These are phyloP conservation scores for Fusarium cyanostomum DNA, from an alignment of 2,329 filamentous ascomycete species.

Conservation along the genomic window DNA sequence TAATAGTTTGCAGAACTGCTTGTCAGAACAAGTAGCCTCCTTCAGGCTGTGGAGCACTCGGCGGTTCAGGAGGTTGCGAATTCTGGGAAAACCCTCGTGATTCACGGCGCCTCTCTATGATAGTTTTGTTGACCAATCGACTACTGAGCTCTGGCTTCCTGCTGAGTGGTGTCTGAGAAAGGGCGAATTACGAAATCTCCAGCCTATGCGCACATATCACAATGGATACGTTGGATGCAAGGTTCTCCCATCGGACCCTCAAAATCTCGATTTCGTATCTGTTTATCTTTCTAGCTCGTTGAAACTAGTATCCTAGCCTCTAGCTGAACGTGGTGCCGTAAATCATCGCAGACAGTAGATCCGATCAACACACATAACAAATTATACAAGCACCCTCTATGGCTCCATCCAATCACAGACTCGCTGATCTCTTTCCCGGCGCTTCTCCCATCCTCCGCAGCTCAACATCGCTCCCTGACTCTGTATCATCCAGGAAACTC, in stretches of 20 bases:
- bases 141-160: neutral
- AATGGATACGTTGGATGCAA: no score
- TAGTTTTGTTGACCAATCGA: neutral
- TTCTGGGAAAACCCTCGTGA: slow-evolving; percentile 73
- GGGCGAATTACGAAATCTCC: no score
- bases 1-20: slow-evolving; percentile 65
- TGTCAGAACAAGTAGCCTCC: slow-evolving; percentile 69
- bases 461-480: slow-evolving; percentile 50
- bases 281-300: neutral
- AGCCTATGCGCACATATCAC: no score
- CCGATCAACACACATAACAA: slow-evolving; percentile 14
- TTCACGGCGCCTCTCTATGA: slow-evolving; percentile 55
- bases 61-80: slow-evolving; percentile 66
- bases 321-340: neutral
- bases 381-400: neutral
- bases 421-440: slow-evolving; percentile 39
- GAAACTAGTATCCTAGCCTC: neutral
- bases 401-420: slow-evolving; percentile 21
- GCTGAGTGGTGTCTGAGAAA: neutral
- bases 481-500: slow-evolving; percentile 44
- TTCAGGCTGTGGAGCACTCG: slow-evolving; percentile 73
- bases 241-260: no score
- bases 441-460: slow-evolving; percentile 43
- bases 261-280: neutral
- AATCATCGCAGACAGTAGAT: slow-evolving; percentile 15